Base-by-base conservation (phyloP, 306 rosid species). In the Sicyos baderoa region DNA sequence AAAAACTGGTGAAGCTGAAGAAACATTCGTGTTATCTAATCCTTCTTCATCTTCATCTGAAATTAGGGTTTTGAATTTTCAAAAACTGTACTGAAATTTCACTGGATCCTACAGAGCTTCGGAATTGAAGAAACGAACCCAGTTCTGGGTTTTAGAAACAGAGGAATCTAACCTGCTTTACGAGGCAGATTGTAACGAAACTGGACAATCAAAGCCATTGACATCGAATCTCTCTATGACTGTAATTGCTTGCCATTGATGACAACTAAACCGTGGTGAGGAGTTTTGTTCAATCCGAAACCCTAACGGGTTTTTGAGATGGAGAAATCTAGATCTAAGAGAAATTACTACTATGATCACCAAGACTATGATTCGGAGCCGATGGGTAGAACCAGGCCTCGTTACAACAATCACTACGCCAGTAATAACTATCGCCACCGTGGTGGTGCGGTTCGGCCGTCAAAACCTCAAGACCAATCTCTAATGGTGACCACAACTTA, bases 301-400 rank as follows among this genome's bases (percentile, higher is more conserved):
- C 74, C 82, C 76, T 50, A 62, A 74, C 29, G 29, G 29, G 29
- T 47, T 17, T 18, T 64, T 54, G 58, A 53, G 77, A 89, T 94
- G 99, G 99, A 94, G 51, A 88, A 96, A 90, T 90, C 99, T 73
- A 94, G 99, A 94, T 94, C 99, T 73, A 94, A 94, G 88, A 78
- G 99, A 76, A 87, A 76, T 79, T 88, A 88, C 88, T 88, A 88
- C 84, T 90, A 88, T 82, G 97, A 90, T 69, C 76, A 58, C 51
- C 97, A 94, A 61, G 99, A 90, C 68, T 90, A 82, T 56, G 99
- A 94, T 65, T 83, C 96, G 1, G 96, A 90, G 74, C 76, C 99
- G 49, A 62, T 93, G 22, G 88, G 80, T 58, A 85, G 97, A 74
- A 89, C 89, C 25, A 84, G 96, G 52, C 90, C 97, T 1, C 83